Base-by-base conservation (phyloP, 2,329 filamentous ascomycete species). In the Ilyonectria sp. region DNA sequence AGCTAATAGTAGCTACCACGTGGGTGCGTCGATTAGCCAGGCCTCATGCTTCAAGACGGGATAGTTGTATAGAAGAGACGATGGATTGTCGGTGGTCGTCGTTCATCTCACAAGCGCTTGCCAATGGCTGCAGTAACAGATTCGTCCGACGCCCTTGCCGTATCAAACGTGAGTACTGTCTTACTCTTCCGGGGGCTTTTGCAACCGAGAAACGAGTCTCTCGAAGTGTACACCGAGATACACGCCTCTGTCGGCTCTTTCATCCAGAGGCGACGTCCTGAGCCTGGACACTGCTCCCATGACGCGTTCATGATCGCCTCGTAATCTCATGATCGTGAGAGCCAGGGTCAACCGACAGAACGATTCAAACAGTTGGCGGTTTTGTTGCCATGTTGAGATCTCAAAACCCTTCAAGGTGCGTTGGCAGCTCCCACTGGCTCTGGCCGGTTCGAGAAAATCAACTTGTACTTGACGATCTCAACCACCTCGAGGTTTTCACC, bases 391-490 rank as follows among this genome's bases (percentile, higher is more conserved):
- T 15, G 15, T 17, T 11, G 6, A 52, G 10, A 23, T 50, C 8
- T 31, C 6, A 15, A 10, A 56, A 40, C 11, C 66, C 37, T 49
- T 76, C 60, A 78, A n/a, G 72, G 67, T 26, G 79, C 75, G 69
- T 78, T 74, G 29, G 75, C 79, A 52, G 83, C 84, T 37, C 90
- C 90, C 61, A 97, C 93, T 52, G 95, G 95, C 82, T 98, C 95
- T 6, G 95, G 95, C 53, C 95, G 86, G 67, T 88, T 88, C 19
- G 92, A 91, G 81, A 98, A 98, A 52, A 97, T 82, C 72, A 98
- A 84, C 84, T 97, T 98, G 78, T 92, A 93, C 83, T 91, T 92
- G 70, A 98, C 87, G 73, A 98, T 90, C 80, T 98, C 95, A 58
- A 94, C 90, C 71, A 98, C 88, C 82, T 98, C 94, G 59, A 98